Base-by-base conservation (phyloP, 176 grass and related monocot species). In the Triticum aestivum region DNA sequence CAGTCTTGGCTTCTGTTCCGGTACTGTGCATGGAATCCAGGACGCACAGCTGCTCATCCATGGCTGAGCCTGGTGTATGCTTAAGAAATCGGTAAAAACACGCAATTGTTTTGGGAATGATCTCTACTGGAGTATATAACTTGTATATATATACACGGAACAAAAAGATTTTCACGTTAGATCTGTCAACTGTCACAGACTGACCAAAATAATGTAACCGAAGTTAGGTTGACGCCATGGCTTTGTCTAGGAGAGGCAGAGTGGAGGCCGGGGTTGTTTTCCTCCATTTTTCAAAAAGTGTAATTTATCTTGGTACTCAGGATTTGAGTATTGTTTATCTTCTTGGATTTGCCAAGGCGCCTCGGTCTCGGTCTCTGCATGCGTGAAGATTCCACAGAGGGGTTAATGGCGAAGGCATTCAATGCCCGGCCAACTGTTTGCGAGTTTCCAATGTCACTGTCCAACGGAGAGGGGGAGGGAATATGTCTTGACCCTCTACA, bases 401-500 rank as follows among this genome's bases (percentile, higher is more conserved):
- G 78, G 33, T 81, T 41, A 81, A 88, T 88, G 81, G 39, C 26
- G n/a, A 11, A 77, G 38, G 83, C 52, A 87, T 92, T 97, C 44
- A 94, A 97, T 92, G 88, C 68, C 9, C 38, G 83, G 37, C 78
- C 79, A 94, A 87, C 69, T 29, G 65, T 68, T 73, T 67, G 42
- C 54, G 63, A 88, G 69, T 94, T 94, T 94, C 88, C 88, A 92
- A 89, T 88, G 76, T 75, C 85, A 74, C 42, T 77, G 64, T 64
- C 77, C 18, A 67, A 63, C 79, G 8, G n/a, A 62, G n/a, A 21
- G 49, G 44, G 21, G 13, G 44, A 82, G 90, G 84, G 86, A 92
- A 86, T 89, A 77, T 93, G 84, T 88, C 79, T 91, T 82, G 79
- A 69, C 84, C 84, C 89, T 93, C 84, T 73, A 86, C 80, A 91